These are phyloP conservation scores for Metroxylon sagu DNA, from an alignment of 176 grass and related monocot species.

Conservation along the genomic window DNA sequence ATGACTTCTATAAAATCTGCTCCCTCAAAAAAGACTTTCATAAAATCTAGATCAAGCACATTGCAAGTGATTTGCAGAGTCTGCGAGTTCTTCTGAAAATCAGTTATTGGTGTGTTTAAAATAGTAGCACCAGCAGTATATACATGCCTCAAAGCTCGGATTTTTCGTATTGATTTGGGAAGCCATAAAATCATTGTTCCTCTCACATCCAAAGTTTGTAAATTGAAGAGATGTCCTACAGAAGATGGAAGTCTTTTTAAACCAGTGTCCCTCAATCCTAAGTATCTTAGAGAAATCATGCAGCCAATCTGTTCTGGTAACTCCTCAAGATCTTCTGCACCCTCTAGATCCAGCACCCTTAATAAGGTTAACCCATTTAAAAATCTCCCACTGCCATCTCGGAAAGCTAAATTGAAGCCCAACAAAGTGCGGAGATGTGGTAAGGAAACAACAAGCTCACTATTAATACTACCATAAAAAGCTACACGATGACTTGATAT, in stretches of 20 bases:
- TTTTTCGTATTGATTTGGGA: conserved; percentile 13
- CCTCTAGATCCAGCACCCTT: conserved; percentile 9
- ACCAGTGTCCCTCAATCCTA: conserved; percentile 5
- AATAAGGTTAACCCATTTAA: conserved; percentile 1
- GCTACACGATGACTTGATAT: too few relatives aligned
- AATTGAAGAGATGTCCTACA: not conserved
- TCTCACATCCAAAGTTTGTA: conserved; percentile 25
- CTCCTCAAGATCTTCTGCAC: not conserved
- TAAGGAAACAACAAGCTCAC: too few relatives aligned
- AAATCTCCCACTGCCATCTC: too few relatives aligned
- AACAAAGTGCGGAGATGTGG: too few relatives aligned
- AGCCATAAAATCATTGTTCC: not conserved
- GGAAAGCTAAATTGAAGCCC: too few relatives aligned
- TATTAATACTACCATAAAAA: too few relatives aligned
- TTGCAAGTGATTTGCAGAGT: too few relatives aligned
- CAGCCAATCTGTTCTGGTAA: not conserved
- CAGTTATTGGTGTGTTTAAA: not conserved
- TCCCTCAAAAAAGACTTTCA: too few relatives aligned
- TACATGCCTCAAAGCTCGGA: conserved; percentile 15
- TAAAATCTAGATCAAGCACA: too few relatives aligned
- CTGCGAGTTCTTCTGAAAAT: not conserved
- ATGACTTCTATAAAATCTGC: too few relatives aligned
- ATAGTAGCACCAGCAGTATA: not conserved
- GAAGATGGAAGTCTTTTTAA: not conserved
- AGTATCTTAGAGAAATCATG: conserved; percentile 19